Base-by-base conservation (phyloP, 306 rosid genomes). In the Begonia peltatifolia region DNA sequence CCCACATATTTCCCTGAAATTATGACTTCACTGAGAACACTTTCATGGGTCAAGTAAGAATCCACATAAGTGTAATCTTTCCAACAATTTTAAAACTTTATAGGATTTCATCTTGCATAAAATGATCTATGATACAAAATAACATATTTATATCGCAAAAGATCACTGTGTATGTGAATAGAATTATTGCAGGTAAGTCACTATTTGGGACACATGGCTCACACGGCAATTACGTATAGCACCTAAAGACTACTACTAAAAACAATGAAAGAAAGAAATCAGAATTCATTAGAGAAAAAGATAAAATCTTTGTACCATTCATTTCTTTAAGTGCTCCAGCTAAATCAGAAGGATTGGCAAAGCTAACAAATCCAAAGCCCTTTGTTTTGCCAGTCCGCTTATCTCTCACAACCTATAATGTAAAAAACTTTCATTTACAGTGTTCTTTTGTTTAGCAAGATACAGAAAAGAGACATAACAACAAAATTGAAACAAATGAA, bases 291-390 rank as follows among this genome's bases (percentile, higher is more conserved):
- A 18, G 2, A 23, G 12, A 36, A 11, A 54, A 41, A 35, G 52
- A 30, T 30, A 30, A 30, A 60, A 59, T 56, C 75, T 55, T 15
- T 80, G 61, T 47, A 92, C 94, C 96, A 50, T 86, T 86, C 94
- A 86, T 86, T 78, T 92, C 99, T 73, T 92, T 92, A 49, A 86
- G 87, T 42, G 96, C 93, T 50, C 72, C 94, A 57, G 99, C 99
- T 47, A 90, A 84, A 64, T 76, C 80, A 41, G 87, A 36, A 18
- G 93, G 88, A 68, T 62, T 87, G 62, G 95, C 78, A 73, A 90
- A 90, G 74, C 99, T 90, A 46, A 90, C 87, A 76, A 90, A 90
- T 55, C 99, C 99, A 65, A 83, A 90, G 50, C 99, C 99, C 75
- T 86, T 90, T 56, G 99, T 90, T 71, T 90, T 90, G 42, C 95